phyloP scores from a whole-genome alignment of 2,329 filamentous ascomycete species.

The Xylaria polymorpha region DNA sequence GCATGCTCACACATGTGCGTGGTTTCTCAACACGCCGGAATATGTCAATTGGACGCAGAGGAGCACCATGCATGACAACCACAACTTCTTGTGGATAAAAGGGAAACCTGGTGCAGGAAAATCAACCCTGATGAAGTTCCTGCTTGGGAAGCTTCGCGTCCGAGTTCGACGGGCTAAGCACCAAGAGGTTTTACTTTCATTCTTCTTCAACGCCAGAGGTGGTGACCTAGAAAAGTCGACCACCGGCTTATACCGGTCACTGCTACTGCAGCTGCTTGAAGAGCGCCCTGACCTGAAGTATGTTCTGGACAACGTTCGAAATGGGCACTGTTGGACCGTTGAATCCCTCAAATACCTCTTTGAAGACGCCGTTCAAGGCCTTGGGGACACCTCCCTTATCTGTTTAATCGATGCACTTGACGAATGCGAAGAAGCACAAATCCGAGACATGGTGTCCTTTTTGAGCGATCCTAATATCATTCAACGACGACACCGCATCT shows the following conservation, averaged over 20 bases:
- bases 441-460: slow-evolving; percentile 57
- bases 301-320: slow-evolving; percentile 31
- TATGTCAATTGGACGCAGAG: slow-evolving; percentile 52
- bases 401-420: slow-evolving; percentile 56
- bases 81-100: slow-evolving; percentile 58
- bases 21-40: slow-evolving; percentile 42
- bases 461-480: slow-evolving; percentile 54
- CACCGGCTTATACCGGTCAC: slow-evolving; percentile 61
- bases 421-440: slow-evolving; percentile 59
- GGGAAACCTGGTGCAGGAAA: slow-evolving; percentile 58
- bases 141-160: slow-evolving; percentile 5
- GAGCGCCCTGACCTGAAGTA: slow-evolving; percentile 50
- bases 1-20: slow-evolving; percentile 42
- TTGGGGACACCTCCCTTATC: slow-evolving; percentile 25
- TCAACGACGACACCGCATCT: slow-evolving; percentile 49
- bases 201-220: slow-evolving; percentile 64
- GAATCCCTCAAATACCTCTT: slow-evolving; percentile 13
- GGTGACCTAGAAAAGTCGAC: slow-evolving; percentile 57
- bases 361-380: slow-evolving; percentile 32
- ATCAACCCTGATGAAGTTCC: slow-evolving; percentile 58
- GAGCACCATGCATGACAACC: slow-evolving; percentile 39
- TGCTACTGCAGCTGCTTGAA: slow-evolving; percentile 60
- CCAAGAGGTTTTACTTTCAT: slow-evolving; percentile 44
- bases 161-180: slow-evolving; percentile 36
- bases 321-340: slow-evolving; percentile 3